Evolutionary conservation across 164 flowering plant genomes (phyloP), one percentile per base, ranked within the genome.

Genomic region (Chloranthus sessilifolius): DNA sequence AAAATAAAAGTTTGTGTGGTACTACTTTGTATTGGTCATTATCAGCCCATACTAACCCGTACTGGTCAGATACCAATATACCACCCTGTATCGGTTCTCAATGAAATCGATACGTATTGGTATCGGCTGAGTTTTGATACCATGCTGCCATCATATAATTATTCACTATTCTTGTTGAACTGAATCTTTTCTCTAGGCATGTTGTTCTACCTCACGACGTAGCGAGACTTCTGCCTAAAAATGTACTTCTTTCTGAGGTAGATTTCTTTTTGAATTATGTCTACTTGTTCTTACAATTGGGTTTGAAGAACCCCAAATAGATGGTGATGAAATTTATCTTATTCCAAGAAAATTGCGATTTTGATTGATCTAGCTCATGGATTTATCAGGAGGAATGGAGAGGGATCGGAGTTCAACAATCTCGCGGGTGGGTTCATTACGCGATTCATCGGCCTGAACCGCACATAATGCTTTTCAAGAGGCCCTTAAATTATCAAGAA

Each of bases 391-490:
- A 76, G 52, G 97, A 89, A 47, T 89, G 95, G 97, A 80, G 95
- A 51, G 97, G 88, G 2, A 77, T 89, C 49, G 97, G 97, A 3
- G 92, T 89, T 16, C 97, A 86, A 70, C 97, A 89, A 72, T 86
- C 92, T 62, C 81, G 97, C 2, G 97, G 97, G 0, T 85, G 92
- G 95, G 90, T 89, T 5, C 95, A 89, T 56, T 89, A 89, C 63
- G 95, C 97, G 3, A 72, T 89, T 52, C 97, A 89, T 50, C 84
- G 90, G 22, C 95, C 97, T 2, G 95, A 89, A 69, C 95, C 94
- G 40, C 95, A 89, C 67, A 89, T 89, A 56, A 89, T 89, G 97
- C 88, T 89, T 26, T 89, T 86, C 75, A 83, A 92, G 77, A 81
- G 97, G 89, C 77, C 92, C 14, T 59, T 89, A 60, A 85, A 85